phyloP scores from a whole-genome alignment of 2,329 filamentous ascomycete species.

The Pseudogymnoascus sp. region DNA sequence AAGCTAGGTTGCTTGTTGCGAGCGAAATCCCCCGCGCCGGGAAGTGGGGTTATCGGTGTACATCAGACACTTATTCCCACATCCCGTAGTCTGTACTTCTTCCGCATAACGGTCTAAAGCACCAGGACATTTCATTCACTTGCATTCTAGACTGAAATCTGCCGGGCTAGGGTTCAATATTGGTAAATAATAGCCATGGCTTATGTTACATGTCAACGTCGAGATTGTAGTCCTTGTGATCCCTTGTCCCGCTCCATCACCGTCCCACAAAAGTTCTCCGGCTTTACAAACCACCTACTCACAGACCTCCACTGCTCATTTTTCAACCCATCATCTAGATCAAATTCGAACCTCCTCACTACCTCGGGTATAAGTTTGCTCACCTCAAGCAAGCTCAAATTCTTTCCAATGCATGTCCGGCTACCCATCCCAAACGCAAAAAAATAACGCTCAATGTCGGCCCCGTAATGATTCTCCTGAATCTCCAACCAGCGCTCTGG shows the following conservation, averaged over 20 bases:
- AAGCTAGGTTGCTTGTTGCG: background rate
- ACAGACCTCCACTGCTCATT: constrained; percentile 15
- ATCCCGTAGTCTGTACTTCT: too few species aligned
- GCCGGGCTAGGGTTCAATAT: too few species aligned
- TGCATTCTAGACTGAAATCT: too few species aligned
- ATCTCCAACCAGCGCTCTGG: constrained; percentile 41
- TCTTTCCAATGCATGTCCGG: constrained; percentile 38
- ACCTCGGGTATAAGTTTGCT: constrained; percentile 36
- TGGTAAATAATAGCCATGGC: too few species aligned
- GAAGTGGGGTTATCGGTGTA: too few species aligned
- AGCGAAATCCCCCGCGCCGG: too few species aligned
- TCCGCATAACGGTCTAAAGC: too few species aligned
- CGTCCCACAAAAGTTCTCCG: constrained; percentile 21
- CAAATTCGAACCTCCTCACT: constrained; percentile 26
- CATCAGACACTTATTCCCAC: too few species aligned
- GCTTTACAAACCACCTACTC: constrained; percentile 28
- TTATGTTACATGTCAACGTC: too few species aligned
- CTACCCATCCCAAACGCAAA: constrained; percentile 35
- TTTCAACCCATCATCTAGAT: constrained; percentile 17
- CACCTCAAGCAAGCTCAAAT: constrained; percentile 39
- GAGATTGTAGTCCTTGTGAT: too few species aligned
- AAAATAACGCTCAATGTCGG: constrained; percentile 16
- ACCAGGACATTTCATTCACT: too few species aligned
- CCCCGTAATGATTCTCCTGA: constrained; percentile 1
- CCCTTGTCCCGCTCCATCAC: constrained; percentile 12